Base-by-base conservation (phyloP, 31 red algal genomes). In the Asparagopsis taxiformis region DNA sequence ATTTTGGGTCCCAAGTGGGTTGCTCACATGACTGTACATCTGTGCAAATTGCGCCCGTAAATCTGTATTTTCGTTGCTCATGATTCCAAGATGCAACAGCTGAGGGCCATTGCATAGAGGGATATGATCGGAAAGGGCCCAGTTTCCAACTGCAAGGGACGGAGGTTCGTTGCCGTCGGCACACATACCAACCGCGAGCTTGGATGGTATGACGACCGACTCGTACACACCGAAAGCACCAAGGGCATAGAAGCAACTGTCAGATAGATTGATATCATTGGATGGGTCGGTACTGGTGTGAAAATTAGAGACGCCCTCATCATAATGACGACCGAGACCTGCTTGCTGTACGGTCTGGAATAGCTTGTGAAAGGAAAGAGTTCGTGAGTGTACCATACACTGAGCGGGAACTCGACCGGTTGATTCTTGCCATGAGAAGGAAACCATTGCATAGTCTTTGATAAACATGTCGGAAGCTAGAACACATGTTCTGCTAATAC, bases 321-420 rank as follows among this genome's bases (percentile, higher is more conserved):
- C 21, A 34, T n/a, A 6, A 30, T 68, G 38, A n/a, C 64, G 36
- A 5, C 17, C 64, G 37, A 68, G 20, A 0, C 64, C 37, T 21
- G 41, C 37, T 5, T 68, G 22, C 7, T 68, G 31, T 24, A 39
- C 64, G 21, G 64, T 49, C 3, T 23, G 64, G 8, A 68, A n/a
- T 23, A 68, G 8, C 64, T 80, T 80, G 51, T 67, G 53, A 68
- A 56, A 80, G 9, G 75, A 68, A 16, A 80, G 51, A 5, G 46
- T 49, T 26, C 75, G 61, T 1, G 62, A 58, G 48, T 68, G 62
- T 1, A 68, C 21, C 31, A 80, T 9, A 10, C 20, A 43, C 19
- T 68, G 25, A 0, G 54, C 75, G 25, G 75, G 75, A 23, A 80
- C 62, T 2, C 22, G 19, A 10, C 60, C 62, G 24, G 62, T 55